Evolutionary conservation across 306 rosid genomes (phyloP), one percentile per base, ranked within the genome.

Genomic region (Casuarina equisetifolia): DNA sequence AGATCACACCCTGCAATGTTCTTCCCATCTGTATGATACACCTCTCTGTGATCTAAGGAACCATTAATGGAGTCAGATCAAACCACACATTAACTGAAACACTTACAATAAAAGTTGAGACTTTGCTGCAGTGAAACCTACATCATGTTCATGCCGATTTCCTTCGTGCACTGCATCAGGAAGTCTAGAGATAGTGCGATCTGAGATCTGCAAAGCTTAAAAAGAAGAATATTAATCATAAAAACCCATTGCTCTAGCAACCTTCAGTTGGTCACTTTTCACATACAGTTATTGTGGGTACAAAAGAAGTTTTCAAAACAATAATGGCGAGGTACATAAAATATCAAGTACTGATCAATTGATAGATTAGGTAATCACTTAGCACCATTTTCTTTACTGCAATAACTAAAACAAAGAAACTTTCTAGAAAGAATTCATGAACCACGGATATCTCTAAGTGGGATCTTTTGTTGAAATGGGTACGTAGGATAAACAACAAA

Each of bases 21-120:
- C 87, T 85, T 64, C 97, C 97, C 97, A 92, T 84, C 76, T 83
- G 91, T 82, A 83, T 73, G 76, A 95, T 88, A 74, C 97, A 91
- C 86, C 83, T 86, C 73, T 79, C 89, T 10, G 97, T 95, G 81
- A 95, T 87, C 97, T 92, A 85, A 63, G 66, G 69, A 80, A 68
- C 42, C 78, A 70, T 7, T 62, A 74, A 46, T 55, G 73, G 43
- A 69, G 55, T 66, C 52, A 72, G 7, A 40, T 73, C 69, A 69
- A 76, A 48, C 49, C 67, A n/a, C 42, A 17, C 38, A 68, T 68
- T 43, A 70, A 80, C 64, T 42, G 77, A 69, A 70, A 63, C 40
- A 52, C 44, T 66, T 51, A 51, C 48, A 76, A 36, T 67, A 54
- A 25, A 25, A 15, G 61, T 35, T 58, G 50, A 74, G 36, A 67